Percentiles rank a stretch among this genome's conserved stretches.
Conservation (phyloP, 148 eudicot genomes). For the Camellia lanceoleosa region DNA sequence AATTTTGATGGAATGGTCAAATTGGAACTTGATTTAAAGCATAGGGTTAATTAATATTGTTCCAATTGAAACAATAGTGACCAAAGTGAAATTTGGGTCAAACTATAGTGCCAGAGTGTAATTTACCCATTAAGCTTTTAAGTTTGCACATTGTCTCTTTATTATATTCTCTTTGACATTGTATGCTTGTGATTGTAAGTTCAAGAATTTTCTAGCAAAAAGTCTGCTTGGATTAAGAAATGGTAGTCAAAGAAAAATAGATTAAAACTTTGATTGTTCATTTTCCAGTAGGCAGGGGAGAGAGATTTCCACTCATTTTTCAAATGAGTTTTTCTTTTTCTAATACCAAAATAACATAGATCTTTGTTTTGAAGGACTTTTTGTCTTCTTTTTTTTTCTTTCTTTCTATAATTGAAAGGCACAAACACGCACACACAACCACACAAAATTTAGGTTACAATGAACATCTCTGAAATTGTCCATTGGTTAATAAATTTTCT, state of each 20-base stretch:
- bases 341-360: not conserved
- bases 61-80: too few species aligned
- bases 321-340: not conserved
- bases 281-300: not conserved
- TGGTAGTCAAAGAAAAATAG: too few species aligned
- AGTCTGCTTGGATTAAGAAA: not conserved
- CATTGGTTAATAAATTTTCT: not conserved
- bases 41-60: too few species aligned
- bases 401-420: not conserved
- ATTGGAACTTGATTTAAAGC: too few species aligned
- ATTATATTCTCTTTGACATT: not conserved
- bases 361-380: not conserved
- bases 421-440: not conserved
- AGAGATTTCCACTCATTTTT: not conserved
- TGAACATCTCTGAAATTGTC: not conserved
- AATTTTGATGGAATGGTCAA: too few species aligned
- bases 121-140: not conserved
- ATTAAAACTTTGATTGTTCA: not conserved
- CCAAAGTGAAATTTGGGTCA: too few species aligned
- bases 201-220: too few species aligned
- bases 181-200: too few species aligned
- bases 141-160: not conserved
- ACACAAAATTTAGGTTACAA: not conserved
- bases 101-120: too few species aligned
- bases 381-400: too few species aligned